Percentiles rank a stretch among this genome's conserved stretches.
Evolutionary conservation across 305 asterid species (phyloP).

Genomic region (Striga hermonthica): DNA sequence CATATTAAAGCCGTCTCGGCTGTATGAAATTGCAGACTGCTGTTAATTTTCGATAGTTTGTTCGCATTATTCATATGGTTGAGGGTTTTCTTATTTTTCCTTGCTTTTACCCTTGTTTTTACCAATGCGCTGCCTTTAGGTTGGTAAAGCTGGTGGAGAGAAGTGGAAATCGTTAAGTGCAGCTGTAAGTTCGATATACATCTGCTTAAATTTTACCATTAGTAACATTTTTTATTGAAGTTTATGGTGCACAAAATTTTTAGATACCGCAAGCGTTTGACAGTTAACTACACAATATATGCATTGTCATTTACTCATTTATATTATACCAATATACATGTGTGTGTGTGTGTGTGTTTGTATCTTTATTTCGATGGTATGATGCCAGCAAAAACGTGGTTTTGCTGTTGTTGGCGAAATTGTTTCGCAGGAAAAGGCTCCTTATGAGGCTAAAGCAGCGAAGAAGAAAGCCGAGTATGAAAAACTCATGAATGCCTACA

Average conservation of each 20-base stretch:
- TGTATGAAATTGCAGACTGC: constrained; percentile 42
- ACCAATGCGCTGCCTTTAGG: constrained; percentile 41
- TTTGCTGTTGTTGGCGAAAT: constrained; percentile 8
- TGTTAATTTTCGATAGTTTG: neutral
- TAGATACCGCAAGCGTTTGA: no score
- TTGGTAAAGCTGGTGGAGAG: constrained; percentile 93
- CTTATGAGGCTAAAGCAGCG: constrained; percentile 93
- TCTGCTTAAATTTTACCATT: constrained; percentile 6
- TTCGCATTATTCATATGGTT: constrained; percentile 1
- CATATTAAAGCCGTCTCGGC: constrained; percentile 79
- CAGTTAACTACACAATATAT: no score
- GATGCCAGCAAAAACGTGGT: constrained; percentile 3
- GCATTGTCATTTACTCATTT: no score
- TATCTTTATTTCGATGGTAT: constrained; percentile 18
- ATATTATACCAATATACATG: no score
- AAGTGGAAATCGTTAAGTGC: constrained; percentile 81
- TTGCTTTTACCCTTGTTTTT: neutral
- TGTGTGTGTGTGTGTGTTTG: neutral
- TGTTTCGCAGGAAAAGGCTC: constrained; percentile 74
- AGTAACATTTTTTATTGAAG: neutral
- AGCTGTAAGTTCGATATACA: constrained; percentile 55
- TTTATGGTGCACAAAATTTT: neutral
- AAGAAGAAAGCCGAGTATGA: constrained; percentile 75
- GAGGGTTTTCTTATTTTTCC: constrained; percentile 18
- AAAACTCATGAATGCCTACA: constrained; percentile 70